Percentiles rank a stretch among this genome's conserved stretches.
These are phyloP conservation scores for Cymbidium sinense DNA, from an alignment of 106 monocot genomes.

Conservation along the genomic window DNA sequence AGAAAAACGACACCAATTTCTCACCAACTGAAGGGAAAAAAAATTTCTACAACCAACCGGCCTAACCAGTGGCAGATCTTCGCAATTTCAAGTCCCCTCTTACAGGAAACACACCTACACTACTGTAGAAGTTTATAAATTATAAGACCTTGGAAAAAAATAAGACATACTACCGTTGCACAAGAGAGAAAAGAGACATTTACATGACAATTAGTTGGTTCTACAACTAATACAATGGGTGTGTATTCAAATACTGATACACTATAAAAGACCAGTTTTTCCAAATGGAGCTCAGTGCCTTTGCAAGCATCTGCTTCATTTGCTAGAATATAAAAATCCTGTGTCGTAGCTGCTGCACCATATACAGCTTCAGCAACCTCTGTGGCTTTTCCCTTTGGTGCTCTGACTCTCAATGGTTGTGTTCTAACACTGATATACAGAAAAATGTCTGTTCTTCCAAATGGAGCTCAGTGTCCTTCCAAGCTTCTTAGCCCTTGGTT, in stretches of 20 bases:
- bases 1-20: too few species aligned
- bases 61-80: too few species aligned
- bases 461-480: slow-evolving; percentile 34
- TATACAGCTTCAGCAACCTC: too few species aligned
- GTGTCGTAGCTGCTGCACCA: too few species aligned
- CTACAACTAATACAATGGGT: neutral
- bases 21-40: too few species aligned
- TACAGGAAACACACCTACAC: too few species aligned
- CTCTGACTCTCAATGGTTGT: neutral
- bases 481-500: slow-evolving; percentile 24
- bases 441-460: slow-evolving; percentile 41
- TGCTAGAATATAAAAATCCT: too few species aligned
- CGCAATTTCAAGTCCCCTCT: too few species aligned
- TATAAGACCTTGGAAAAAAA: too few species aligned
- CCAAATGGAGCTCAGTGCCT: slow-evolving; percentile 36
- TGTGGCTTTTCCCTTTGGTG: slow-evolving; percentile 29
- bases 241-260: slow-evolving; percentile 20
- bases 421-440: slow-evolving; percentile 27
- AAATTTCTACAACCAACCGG: too few species aligned
- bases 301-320: too few species aligned
- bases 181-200: neutral
- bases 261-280: slow-evolving; percentile 27
- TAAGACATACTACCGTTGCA: neutral
- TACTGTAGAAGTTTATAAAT: too few species aligned
- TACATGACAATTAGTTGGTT: neutral